Evolutionary conservation across 2,329 filamentous ascomycete species (phyloP), one percentile per base, ranked within the genome.

Genomic region (Nemania sp.): DNA sequence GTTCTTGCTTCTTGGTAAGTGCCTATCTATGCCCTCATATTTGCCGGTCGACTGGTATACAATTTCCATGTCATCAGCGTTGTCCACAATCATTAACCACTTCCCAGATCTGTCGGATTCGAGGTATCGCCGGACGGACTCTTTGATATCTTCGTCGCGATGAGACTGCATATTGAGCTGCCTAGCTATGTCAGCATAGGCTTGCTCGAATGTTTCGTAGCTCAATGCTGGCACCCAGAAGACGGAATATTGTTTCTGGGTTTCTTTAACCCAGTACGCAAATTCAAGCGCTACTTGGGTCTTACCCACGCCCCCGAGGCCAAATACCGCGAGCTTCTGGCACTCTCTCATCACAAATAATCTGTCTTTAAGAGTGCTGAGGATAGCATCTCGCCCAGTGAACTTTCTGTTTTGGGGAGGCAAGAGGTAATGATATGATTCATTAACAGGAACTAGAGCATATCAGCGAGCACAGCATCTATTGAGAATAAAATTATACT

Each of bases 181-280:
- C 33, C 60, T 64, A 1, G 65, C 68, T 3, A 76, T 67, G 5
- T 67, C 65, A 2, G 41, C 42, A 52, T 71, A 77, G 11, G 72
- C 72, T 48, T 73, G 68, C 31, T 76, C 65, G 50, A 78, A 70
- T 48, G 62, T 72, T 12, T 67, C 70, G n/a, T 59, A 53, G 52
- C 70, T 74, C 20, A 68, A 64, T 6, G 71, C 74, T 5, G 73
- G 68, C 4, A 78, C 66, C 76, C 73, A 80, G 55, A 80, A 72
- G 45, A 80, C 61, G 0, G 70, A 74, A 46, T 65, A 75, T 3
- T 69, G 66, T 2, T 67, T 67, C 26, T 65, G 41, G 33, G 68
- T 65, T 8, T 71, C 45, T 50, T 66, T 72, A 2, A 64, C 66
- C 62, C 68, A 71, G 62, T 76, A 69, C 3, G 71, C 73, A 30